Base-by-base conservation (phyloP, 257 asterid species). In the Leptodermis oblonga region DNA sequence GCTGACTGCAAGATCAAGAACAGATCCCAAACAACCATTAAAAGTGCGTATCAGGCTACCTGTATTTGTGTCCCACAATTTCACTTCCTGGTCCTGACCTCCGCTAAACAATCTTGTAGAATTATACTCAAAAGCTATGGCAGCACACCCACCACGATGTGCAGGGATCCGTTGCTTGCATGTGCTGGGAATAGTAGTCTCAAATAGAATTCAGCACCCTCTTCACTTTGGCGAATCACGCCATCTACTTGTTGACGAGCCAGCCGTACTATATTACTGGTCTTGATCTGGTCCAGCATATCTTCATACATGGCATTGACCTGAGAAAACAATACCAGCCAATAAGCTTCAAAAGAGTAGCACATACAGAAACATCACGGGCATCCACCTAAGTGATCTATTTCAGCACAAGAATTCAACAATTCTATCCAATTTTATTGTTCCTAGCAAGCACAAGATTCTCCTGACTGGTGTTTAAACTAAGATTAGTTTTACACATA, bases 221-320 rank as follows among this genome's bases (percentile, higher is more conserved):
- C 96, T 86, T 93, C 99, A 70, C 95, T 78, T 75, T 71, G 96
- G 55, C 99, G 92, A 46, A 93, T 91, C 17, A 93, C 87, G 10
- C 97, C 99, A 43, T 90, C 99, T 52, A 88, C 97, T 83, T 90
- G 97, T 77, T 83, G 89, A 69, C 81, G 90, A 39, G 99, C 97
- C 52, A 93, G 90, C 71, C 73, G 83, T 36, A 82, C 82, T 73
- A 93, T 90, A 61, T 78, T 79, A 73, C 73, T 79, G 43, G 79
- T 92, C 83, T 86, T 93, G 37, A 77, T 65, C 71, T 88, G 84
- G 63, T 74, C 82, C 70, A 83, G 69, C 85, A 86, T 83, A 65
- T 86, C 92, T 78, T 86, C 96, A 55, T 88, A 87, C 62, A 87
- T 61, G 37, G 96, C 85, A 77, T 93, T 93, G 51, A 89, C 95